Base-by-base conservation (phyloP, 305 asterid genomes). In the Fraxinus angustifolia region DNA sequence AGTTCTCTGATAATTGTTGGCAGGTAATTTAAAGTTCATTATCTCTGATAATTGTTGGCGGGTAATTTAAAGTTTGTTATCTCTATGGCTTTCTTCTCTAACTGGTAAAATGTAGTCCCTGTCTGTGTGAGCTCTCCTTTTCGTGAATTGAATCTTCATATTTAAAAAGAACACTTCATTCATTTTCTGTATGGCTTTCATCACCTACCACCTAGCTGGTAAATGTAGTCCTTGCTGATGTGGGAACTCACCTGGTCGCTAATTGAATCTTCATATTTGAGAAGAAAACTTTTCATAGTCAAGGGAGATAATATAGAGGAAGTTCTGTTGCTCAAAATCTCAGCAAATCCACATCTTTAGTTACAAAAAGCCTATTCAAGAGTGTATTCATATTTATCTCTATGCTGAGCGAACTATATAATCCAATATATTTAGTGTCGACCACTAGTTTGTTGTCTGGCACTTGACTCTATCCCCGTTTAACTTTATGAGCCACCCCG, bases 1-100 rank as follows among this genome's bases (percentile, higher is more conserved):
- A 90, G 38, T 94, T 90, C 84, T 81, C 86, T 60, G 92, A 93
- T 36, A 92, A 93, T 76, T 90, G 92, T 23, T 94, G 98, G 98
- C 97, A 94, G 98, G 99, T 95, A 58, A 86, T 76, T 83, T 30
- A 42, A 3, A 40, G 23, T 72, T 50, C 56, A 8, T 60, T 78
- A 31, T 8, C 67, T 53, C 70, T 53, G 92, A 93, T 35, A 92
- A 93, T 76, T 90, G 92, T 23, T 94, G 98, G 98, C 97, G 93
- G 98, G 99, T 95, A 58, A 87, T 76, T 83, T 34, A 45, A 4
- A 53, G 23, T 72, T 53, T 56, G 26, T 62, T 79, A 33, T 10
- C 68, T 56, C 71, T 56, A 56, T 65, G 75, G 56, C 12, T 56
- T 56, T 56, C 65, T 17, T 17, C 65, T 60, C 17, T 45, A 5